A percentile compares a stretch with the other conserved stretches of the same genome.
Evolutionary conservation across 1,139 yeast genomes (phyloP).

Genomic region (Geotrichum phurueaensis): DNA sequence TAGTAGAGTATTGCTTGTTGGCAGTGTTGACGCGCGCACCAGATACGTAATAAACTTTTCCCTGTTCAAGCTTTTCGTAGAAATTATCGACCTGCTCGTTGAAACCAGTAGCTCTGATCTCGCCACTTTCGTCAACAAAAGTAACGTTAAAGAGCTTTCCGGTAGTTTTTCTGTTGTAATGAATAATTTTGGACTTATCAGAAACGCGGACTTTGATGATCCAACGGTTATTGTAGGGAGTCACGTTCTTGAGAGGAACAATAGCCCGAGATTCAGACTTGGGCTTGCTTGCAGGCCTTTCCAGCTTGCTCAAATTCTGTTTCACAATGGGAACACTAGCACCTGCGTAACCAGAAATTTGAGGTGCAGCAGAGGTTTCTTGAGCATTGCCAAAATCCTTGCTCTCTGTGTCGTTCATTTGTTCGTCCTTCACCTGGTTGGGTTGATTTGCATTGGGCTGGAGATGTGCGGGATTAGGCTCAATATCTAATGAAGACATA

Average conservation of each 20-base stretch:
- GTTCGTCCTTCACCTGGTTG: neutral
- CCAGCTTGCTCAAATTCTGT: slow-evolving; percentile 8
- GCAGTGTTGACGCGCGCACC: slow-evolving; percentile 78
- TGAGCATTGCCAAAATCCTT: neutral
- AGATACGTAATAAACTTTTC: slow-evolving; percentile 79
- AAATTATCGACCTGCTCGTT: slow-evolving; percentile 78
- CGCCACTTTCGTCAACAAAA: slow-evolving; percentile 90
- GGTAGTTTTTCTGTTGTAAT: slow-evolving; percentile 63
- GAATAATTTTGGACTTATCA: slow-evolving; percentile 78
- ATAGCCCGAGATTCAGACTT: slow-evolving; percentile 32
- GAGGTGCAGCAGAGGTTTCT: neutral
- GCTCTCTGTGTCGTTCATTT: neutral
- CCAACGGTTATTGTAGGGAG: slow-evolving; percentile 91
- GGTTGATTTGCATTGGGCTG: neutral
- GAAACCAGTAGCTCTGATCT: slow-evolving; percentile 93
- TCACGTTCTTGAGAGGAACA: slow-evolving; percentile 76
- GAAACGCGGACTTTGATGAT: slow-evolving; percentile 88
- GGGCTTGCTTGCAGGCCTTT: neutral
- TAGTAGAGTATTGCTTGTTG: slow-evolving; percentile 77
- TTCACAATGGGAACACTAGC: slow-evolving; percentile 13
- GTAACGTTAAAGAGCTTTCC: slow-evolving; percentile 80
- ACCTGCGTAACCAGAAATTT: neutral
- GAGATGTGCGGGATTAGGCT: neutral
- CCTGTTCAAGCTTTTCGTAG: slow-evolving; percentile 73
- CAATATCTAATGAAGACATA: neutral